Conservation (phyloP, 768 basidiomycete species). For the Auricularia sp. region DNA sequence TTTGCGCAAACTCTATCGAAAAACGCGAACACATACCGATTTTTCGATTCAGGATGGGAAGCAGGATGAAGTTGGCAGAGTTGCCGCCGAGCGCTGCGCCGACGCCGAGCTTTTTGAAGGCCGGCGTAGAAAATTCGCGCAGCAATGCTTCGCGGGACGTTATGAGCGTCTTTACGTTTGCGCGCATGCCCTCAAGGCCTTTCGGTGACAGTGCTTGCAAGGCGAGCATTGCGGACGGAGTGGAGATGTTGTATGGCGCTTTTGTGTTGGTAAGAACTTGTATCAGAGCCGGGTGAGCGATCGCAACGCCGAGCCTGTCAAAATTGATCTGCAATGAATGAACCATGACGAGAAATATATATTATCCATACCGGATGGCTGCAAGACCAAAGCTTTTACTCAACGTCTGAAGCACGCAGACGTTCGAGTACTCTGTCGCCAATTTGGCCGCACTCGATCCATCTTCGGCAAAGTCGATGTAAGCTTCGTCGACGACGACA, state of each 20-base stretch:
- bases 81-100: conserved; percentile 68
- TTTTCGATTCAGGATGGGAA: conserved; percentile 54
- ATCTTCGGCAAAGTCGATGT: conserved; percentile 80
- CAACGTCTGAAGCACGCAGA: conserved; percentile 93
- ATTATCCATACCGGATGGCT: conserved; percentile 66
- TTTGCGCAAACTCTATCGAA: not conserved
- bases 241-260: conserved; percentile 94
- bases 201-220: conserved; percentile 61
- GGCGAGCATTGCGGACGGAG: conserved; percentile 79
- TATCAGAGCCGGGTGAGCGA: conserved; percentile 83
- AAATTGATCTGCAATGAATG: not conserved
- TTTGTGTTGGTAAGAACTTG: conserved; percentile 91
- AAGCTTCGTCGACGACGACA: conserved; percentile 92
- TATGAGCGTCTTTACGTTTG: conserved; percentile 50
- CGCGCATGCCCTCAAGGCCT: conserved; percentile 54
- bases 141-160: conserved; percentile 50
- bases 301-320: conserved; percentile 72
- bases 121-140: conserved; percentile 36
- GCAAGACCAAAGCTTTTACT: conserved; percentile 96
- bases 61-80: conserved; percentile 84
- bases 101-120: conserved; percentile 36
- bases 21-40: conserved; percentile 33
- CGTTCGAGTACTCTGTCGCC: conserved; percentile 71
- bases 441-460: conserved; percentile 57
- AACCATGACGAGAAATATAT: not conserved